Evolutionary conservation across 768 basidiomycete genomes (phyloP), one percentile per base, ranked within the genome.

Genomic region (Pleurotus eryngii): DNA sequence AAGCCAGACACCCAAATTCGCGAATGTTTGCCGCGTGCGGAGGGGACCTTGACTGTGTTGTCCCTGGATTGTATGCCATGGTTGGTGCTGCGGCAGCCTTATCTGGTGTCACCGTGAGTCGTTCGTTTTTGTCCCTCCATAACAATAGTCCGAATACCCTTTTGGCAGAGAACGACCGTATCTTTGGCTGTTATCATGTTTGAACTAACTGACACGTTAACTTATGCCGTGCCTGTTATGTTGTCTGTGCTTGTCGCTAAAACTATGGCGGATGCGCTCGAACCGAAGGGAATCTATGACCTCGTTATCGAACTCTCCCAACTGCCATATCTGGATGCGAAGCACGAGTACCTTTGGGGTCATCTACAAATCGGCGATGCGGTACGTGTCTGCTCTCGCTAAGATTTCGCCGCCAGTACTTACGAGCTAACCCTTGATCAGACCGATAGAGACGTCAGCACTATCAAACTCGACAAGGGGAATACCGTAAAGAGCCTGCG

Each of bases 261-360:
- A 75, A 93, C 91, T 0, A 83, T 92, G 0, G 93, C 92, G 6
- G 93, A 95, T 67, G 85, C 86, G 1, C 69, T 97, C 56, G 90
- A 95, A 68, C 91, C 91, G 2, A 93, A 95, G 66, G 95, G 95
- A 7, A 98, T 99, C 56, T 99, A 98, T 67, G 97, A 99, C 70
- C 82, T 98, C 38, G 93, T 93, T 57, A 98, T 98, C 56, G 92
- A 95, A 54, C 80, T 98, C 24, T 84, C 84, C 43, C 87, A 95
- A 68, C 81, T 98, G 9, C 97, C 97, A 0, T 98, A 93, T 69
- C 82, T 99, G 59, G 93, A 98, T 67, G 76, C 85, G 46, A 98
- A 96, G 71, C 86, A 89, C 60, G 88, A 95, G 64, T 92, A 96
- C 66, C 72, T 90, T 20, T 98, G 95, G 92, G 92, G 88, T 0